phyloP scores from a whole-genome alignment of 768 basidiomycete species.

The Tephrocybe sp. region DNA sequence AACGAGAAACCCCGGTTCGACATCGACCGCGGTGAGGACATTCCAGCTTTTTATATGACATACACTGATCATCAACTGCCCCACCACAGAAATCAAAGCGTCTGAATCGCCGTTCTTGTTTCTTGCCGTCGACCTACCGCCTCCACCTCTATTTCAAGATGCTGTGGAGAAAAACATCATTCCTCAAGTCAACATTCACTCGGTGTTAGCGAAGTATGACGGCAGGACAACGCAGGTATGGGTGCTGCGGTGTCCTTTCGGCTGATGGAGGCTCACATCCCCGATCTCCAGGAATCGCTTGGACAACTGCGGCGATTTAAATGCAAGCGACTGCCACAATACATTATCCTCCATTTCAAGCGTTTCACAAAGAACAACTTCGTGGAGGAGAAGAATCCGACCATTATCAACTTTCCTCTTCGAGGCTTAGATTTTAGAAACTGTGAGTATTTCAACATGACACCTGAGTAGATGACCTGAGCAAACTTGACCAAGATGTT shows the following conservation, averaged over 20 bases:
- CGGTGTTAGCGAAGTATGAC: slow-evolving; percentile 91
- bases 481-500: slow-evolving; percentile 54
- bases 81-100: slow-evolving; percentile 73
- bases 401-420: slow-evolving; percentile 96
- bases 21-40: slow-evolving; percentile 78
- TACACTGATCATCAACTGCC: slow-evolving; percentile 2
- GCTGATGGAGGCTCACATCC: not conserved
- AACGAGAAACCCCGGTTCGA: slow-evolving; percentile 89
- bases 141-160: slow-evolving; percentile 97
- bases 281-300: slow-evolving; percentile 64
- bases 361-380: slow-evolving; percentile 96
- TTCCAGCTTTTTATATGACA: not conserved
- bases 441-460: slow-evolving; percentile 54
- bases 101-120: slow-evolving; percentile 90
- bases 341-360: slow-evolving; percentile 93
- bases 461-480: slow-evolving; percentile 21
- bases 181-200: slow-evolving; percentile 91
- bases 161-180: slow-evolving; percentile 97
- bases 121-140: slow-evolving; percentile 92
- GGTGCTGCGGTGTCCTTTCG: slow-evolving; percentile 1
- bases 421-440: slow-evolving; percentile 90
- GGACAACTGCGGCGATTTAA: slow-evolving; percentile 88
- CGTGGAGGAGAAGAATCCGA: slow-evolving; percentile 98
- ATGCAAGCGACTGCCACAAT: slow-evolving; percentile 84
- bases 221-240: slow-evolving; percentile 83